These are phyloP conservation scores for Alternaria postmessia DNA, from an alignment of 2,329 filamentous ascomycete genomes.

Conservation along the genomic window DNA sequence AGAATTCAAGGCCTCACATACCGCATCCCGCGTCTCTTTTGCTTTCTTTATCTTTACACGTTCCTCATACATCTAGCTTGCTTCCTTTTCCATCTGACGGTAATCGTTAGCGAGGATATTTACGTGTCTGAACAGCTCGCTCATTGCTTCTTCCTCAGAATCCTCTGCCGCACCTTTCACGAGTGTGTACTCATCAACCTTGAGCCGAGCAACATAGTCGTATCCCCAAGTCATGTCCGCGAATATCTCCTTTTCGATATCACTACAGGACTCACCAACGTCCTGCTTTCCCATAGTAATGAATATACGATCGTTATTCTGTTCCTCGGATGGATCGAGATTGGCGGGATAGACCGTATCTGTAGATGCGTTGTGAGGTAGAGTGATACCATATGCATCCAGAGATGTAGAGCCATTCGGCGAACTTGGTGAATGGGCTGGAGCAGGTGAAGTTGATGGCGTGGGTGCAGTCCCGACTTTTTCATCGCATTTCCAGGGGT, in stretches of 20 bases:
- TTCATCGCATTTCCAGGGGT: neutral
- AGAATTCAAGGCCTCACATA: fast-evolving
- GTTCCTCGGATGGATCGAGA: no score
- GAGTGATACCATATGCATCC: neutral
- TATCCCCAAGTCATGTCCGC: neutral
- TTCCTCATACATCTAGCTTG: neutral
- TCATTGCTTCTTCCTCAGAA: neutral
- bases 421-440: no score
- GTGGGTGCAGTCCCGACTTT: no score
- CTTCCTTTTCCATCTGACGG: neutral
- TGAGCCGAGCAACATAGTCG: neutral
- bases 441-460: neutral
- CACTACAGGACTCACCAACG: neutral
- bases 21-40: neutral
- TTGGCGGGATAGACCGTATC: neutral
- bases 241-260: neutral
- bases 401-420: neutral
- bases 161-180: neutral
- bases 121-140: neutral
- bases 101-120: neutral
- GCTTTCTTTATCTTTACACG: neutral
- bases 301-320: neutral
- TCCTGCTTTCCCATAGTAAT: neutral
- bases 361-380: neutral
- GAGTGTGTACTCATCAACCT: neutral